These are phyloP conservation scores for Globisporangium takayamanum DNA, from an alignment of 352 stramenopile species.

Conservation along the genomic window DNA sequence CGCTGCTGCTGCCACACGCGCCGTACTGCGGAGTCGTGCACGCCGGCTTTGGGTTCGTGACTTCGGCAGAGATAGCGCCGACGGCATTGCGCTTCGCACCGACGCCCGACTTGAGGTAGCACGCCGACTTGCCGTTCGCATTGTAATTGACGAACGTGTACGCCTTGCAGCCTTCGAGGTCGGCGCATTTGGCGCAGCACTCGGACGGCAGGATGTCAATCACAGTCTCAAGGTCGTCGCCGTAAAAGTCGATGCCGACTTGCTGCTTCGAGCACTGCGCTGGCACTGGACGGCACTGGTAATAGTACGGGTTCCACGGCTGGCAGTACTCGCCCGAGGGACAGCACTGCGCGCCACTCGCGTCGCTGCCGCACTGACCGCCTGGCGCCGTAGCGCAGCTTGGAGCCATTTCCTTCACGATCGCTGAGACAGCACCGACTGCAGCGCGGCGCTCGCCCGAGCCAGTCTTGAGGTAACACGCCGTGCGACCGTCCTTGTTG, in stretches of 20 bases:
- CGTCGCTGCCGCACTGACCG: no score
- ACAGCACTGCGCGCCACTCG: no score
- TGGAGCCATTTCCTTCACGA: no score
- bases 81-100: background rate
- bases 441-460: conserved; percentile 1
- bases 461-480: conserved; percentile 14
- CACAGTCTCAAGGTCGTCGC: conserved; percentile 10
- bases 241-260: background rate
- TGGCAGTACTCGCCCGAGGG: no score
- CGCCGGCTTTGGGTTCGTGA: conserved; percentile 4
- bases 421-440: no score
- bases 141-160: conserved; percentile 45
- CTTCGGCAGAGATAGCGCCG: conserved; percentile 3
- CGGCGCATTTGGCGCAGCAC: conserved; percentile 39
- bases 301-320: no score
- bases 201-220: conserved; percentile 7
- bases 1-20: background rate
- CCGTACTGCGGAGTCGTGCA: background rate
- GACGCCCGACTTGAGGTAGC: conserved; percentile 11
- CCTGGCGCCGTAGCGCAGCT: no score
- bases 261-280: no score
- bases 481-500: conserved; percentile 9
- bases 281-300: no score
- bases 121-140: conserved; percentile 9
- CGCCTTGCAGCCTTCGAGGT: conserved; percentile 34